These are phyloP conservation scores for Fusarium sororula DNA, from an alignment of 2,329 filamentous ascomycete genomes.

Conservation along the genomic window DNA sequence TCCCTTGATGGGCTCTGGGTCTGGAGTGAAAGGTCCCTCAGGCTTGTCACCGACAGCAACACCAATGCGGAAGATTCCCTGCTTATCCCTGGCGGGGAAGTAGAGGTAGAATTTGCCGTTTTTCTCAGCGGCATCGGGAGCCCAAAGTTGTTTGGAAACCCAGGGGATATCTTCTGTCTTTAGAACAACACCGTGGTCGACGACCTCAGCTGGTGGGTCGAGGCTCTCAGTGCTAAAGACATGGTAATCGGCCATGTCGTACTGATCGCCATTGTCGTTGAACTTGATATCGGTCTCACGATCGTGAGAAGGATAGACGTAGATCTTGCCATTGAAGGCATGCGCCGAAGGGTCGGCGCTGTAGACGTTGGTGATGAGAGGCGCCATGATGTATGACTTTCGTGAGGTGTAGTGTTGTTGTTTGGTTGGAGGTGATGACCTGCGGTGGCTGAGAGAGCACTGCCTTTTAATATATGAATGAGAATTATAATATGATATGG, in stretches of 20 bases:
- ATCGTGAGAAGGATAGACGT: constrained; percentile 85
- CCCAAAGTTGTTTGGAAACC: constrained; percentile 84
- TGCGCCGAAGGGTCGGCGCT: constrained; percentile 84
- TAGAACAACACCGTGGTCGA: constrained; percentile 77
- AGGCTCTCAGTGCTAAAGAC: constrained; percentile 69
- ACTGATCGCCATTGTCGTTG: constrained; percentile 88
- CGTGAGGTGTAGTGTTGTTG: not conserved
- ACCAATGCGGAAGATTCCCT: constrained; percentile 77
- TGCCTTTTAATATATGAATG: constrained; percentile 7
- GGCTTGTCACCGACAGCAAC: constrained; percentile 72
- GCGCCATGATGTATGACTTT: constrained; percentile 50
- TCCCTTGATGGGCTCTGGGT: constrained; percentile 71
- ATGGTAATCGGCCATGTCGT: constrained; percentile 86
- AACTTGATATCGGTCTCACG: constrained; percentile 76
- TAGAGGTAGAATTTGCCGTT: constrained; percentile 78
- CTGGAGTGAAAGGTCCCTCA: constrained; percentile 74
- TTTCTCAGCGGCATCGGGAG: constrained; percentile 76
- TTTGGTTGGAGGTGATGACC: not conserved
- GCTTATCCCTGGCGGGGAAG: constrained; percentile 78
- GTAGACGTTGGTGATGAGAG: constrained; percentile 78
- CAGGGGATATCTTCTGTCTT: constrained; percentile 74
- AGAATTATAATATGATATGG: constrained; percentile 4
- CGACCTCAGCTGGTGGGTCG: constrained; percentile 66
- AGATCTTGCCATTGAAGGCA: constrained; percentile 78
- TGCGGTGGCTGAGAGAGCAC: not conserved